These are phyloP conservation scores for Solanum hybrid DNA, from an alignment of 305 asterid species.

Conservation along the genomic window DNA sequence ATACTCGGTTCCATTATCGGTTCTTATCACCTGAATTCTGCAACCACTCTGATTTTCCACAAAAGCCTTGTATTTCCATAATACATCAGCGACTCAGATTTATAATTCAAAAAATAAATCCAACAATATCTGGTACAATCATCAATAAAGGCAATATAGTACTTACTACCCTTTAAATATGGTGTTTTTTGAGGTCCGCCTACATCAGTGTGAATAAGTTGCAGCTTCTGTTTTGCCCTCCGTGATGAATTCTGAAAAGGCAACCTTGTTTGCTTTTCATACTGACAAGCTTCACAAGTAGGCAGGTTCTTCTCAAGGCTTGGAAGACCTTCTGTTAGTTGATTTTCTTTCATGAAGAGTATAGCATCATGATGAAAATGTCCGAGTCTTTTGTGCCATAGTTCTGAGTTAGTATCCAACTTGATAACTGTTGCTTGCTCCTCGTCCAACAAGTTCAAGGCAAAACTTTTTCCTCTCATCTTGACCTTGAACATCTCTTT, in stretches of 20 bases:
- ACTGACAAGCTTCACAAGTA: neutral
- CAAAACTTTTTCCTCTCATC: too few species aligned
- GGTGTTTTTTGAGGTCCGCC: neutral
- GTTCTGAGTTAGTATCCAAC: too few species aligned
- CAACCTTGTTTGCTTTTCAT: neutral
- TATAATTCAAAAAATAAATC: neutral
- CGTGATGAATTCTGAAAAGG: too few species aligned
- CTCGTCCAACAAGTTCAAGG: too few species aligned
- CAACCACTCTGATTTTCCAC: neutral
- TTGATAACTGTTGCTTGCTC: too few species aligned
- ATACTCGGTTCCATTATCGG: neutral
- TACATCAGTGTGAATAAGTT: neutral
- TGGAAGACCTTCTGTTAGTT: neutral
- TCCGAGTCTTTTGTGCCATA: too few species aligned
- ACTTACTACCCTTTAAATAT: too few species aligned
- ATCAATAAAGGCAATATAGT: too few species aligned
- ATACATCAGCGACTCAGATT: neutral
- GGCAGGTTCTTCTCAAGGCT: neutral
- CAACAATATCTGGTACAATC: too few species aligned
- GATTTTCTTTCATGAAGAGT: neutral
- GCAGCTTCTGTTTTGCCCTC: too few species aligned
- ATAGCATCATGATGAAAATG: neutral
- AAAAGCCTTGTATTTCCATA: neutral
- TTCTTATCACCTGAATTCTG: neutral
- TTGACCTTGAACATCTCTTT: too few species aligned